Percentiles rank a stretch among this genome's conserved stretches.
Evolutionary conservation across 208 protist species (phyloP).

Genomic region (Trypanosoma lewisi): DNA sequence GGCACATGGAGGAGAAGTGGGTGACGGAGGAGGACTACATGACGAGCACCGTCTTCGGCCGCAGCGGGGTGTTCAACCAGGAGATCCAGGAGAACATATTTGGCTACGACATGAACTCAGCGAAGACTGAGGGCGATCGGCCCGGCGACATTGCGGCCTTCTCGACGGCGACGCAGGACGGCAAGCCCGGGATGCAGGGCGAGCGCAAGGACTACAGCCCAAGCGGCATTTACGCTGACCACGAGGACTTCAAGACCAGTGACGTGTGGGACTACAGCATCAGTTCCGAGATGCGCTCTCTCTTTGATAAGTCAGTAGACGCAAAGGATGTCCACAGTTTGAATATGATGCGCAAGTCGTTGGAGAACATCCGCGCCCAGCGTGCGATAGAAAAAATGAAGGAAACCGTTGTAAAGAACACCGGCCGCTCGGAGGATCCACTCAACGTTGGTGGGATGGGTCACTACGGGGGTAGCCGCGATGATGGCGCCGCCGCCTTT

Average conservation of each 20-base stretch:
- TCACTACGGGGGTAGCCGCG: constrained; percentile 47
- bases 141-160: constrained; percentile 67
- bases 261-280: constrained; percentile 84
- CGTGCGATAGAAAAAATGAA: constrained; percentile 85
- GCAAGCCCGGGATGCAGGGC: constrained; percentile 69
- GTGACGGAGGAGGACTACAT: constrained; percentile 89
- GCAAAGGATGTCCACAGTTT: constrained; percentile 76
- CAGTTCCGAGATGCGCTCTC: constrained; percentile 65
- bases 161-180: constrained; percentile 35
- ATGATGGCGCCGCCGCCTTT: constrained; percentile 46
- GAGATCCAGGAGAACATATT: constrained; percentile 83
- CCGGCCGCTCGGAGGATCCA: constrained; percentile 31
- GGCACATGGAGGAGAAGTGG: constrained; percentile 91
- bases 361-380: constrained; percentile 83
- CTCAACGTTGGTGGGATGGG: constrained; percentile 40
- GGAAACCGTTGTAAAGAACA: constrained; percentile 69
- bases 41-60: constrained; percentile 76
- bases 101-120: constrained; percentile 84
- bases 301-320: constrained; percentile 70
- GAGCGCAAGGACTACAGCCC: constrained; percentile 83
- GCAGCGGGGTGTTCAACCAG: constrained; percentile 81
- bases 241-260: constrained; percentile 79
- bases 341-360: constrained; percentile 82
- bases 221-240: constrained; percentile 70
- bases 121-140: constrained; percentile 73